Conservation (phyloP, 352 stramenopile genomes). For the Pythium phragmiticola region DNA sequence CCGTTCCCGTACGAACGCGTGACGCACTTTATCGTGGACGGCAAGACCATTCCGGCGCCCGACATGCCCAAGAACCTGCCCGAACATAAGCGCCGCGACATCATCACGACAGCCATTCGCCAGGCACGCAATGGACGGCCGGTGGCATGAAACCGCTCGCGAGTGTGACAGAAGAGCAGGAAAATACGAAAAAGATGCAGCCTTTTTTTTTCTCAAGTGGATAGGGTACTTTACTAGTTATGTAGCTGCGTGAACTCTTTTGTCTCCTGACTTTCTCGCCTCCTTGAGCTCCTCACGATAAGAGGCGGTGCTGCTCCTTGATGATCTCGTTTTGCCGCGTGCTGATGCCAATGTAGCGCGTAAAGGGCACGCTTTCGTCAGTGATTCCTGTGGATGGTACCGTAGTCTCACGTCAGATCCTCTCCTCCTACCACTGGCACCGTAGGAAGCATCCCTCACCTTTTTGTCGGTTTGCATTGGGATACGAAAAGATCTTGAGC, state of each 20-base stretch:
- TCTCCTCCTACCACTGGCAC: neutral
- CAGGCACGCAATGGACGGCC: slow-evolving; percentile 39
- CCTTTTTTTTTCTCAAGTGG: neutral
- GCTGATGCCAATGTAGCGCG: slow-evolving; percentile 76
- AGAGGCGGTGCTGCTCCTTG: slow-evolving; percentile 69
- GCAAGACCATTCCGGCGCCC: slow-evolving; percentile 58
- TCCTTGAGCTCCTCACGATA: slow-evolving; percentile 34
- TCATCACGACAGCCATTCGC: slow-evolving; percentile 71
- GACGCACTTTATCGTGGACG: slow-evolving; percentile 84
- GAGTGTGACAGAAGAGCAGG: neutral
- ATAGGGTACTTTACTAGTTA: slow-evolving; percentile 1
- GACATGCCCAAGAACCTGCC: slow-evolving; percentile 66
- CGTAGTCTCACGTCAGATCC: neutral
- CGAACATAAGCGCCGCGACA: slow-evolving; percentile 64
- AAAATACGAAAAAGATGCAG: slow-evolving; percentile 12
- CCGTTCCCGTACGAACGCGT: slow-evolving; percentile 84
- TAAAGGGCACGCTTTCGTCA: slow-evolving; percentile 63
- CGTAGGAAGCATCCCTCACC: slow-evolving; percentile 5
- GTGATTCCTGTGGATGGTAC: slow-evolving; percentile 30
- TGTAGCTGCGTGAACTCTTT: neutral
- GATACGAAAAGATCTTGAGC: slow-evolving; percentile 73
- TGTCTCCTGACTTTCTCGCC: neutral
- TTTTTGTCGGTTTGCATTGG: slow-evolving; percentile 46
- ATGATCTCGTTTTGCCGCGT: slow-evolving; percentile 71
- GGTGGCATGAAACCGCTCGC: neutral